Evolutionary conservation across 352 stramenopile species (phyloP).

Genomic region (Phytophthora pseudosyringae): DNA sequence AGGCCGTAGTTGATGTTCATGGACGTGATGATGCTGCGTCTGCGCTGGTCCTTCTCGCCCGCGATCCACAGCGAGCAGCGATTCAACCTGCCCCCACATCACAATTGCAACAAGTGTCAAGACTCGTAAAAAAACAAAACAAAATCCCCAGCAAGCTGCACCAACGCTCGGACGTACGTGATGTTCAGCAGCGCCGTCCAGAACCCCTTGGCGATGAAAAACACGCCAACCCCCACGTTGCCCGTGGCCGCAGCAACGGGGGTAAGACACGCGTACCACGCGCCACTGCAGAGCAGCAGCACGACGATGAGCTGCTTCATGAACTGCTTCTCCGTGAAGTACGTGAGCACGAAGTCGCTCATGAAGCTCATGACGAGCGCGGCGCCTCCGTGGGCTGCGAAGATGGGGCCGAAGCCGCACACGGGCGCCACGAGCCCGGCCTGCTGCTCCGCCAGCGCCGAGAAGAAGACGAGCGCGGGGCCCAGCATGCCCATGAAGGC

Average conservation of each 20-base stretch:
- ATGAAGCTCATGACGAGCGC: slow-evolving; percentile 82
- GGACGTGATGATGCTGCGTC: slow-evolving; percentile 74
- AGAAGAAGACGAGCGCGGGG: slow-evolving; percentile 72
- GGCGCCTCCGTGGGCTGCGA: slow-evolving; percentile 70
- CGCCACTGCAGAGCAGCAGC: slow-evolving; percentile 59
- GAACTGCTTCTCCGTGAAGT: slow-evolving; percentile 66
- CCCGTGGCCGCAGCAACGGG: slow-evolving; percentile 63
- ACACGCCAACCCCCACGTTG: slow-evolving; percentile 69
- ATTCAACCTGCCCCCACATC: slow-evolving; percentile 47
- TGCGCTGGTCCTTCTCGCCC: slow-evolving; percentile 69
- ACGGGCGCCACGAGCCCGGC: slow-evolving; percentile 56
- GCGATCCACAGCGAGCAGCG: slow-evolving; percentile 75
- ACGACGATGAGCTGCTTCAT: slow-evolving; percentile 77
- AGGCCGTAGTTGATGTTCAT: slow-evolving; percentile 79
- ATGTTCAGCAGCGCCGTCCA: slow-evolving; percentile 83
- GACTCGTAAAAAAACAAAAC: no score
- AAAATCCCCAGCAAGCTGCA: neutral
- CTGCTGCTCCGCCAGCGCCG: slow-evolving; percentile 45
- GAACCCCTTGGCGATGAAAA: slow-evolving; percentile 79
- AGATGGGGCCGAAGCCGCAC: slow-evolving; percentile 75
- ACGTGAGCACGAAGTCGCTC: slow-evolving; percentile 78
- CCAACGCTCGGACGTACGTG: slow-evolving; percentile 42
- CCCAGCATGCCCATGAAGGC: slow-evolving; percentile 72
- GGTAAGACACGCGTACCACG: slow-evolving; percentile 73
- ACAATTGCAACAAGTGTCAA: slow-evolving; percentile 3